These are phyloP conservation scores for Corinectria fuckeliana DNA, from an alignment of 2,329 filamentous ascomycete species.

Conservation along the genomic window DNA sequence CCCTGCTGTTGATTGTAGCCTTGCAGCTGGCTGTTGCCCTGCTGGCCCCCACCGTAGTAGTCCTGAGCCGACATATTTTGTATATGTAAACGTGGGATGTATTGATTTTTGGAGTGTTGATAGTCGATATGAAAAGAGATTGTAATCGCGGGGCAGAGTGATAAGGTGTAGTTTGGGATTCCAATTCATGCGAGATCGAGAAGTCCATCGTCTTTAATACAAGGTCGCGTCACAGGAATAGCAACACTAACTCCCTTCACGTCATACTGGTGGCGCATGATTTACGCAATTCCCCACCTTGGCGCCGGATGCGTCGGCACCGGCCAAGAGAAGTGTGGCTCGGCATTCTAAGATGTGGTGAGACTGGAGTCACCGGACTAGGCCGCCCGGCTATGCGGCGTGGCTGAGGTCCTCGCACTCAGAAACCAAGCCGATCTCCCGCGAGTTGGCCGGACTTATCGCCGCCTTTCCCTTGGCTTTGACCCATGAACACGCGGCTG, in stretches of 20 bases:
- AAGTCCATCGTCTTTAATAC: slow-evolving; percentile 10
- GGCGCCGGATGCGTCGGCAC: slow-evolving; percentile 17
- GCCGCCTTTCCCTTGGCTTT: slow-evolving; percentile 1
- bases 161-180: neutral
- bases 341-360: neutral
- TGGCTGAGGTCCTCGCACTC: neutral
- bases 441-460: neutral
- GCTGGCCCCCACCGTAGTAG: slow-evolving; percentile 29
- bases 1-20: slow-evolving; percentile 28
- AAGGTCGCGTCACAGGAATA: neutral
- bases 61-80: slow-evolving; percentile 34
- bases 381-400: slow-evolving; percentile 12
- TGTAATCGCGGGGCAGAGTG: neutral
- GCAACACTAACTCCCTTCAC: neutral
- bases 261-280: slow-evolving; percentile 11
- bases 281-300: slow-evolving; percentile 1
- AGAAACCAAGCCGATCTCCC: neutral
- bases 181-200: neutral
- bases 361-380: neutral
- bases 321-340: slow-evolving; percentile 14
- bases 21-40: slow-evolving; percentile 24
- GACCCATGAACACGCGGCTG: neutral
- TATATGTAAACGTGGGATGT: neutral
- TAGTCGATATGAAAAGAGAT: too few species aligned
- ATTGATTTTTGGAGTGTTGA: too few species aligned